Evolutionary conservation across 768 basidiomycete species (phyloP).

Genomic region (Chalciporus piperatus): DNA sequence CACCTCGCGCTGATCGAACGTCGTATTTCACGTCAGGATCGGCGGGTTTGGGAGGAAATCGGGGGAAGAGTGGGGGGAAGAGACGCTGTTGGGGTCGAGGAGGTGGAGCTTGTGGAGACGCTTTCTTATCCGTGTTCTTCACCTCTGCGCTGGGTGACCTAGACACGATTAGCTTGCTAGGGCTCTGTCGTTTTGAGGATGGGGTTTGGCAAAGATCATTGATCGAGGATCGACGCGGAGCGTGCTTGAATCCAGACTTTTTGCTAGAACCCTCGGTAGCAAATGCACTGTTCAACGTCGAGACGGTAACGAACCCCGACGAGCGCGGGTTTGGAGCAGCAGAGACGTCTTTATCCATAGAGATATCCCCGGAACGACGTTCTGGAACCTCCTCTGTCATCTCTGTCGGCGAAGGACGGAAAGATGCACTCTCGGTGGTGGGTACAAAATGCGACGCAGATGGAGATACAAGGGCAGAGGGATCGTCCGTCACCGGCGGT

Average conservation of each 20-base stretch:
- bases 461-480: constrained; percentile 34
- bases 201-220: constrained; percentile 16
- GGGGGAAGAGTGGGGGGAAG: constrained; percentile 30
- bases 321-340: constrained; percentile 67
- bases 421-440: constrained; percentile 23
- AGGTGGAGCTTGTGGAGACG: not conserved
- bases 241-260: constrained; percentile 9
- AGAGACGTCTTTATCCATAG: constrained; percentile 22
- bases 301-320: constrained; percentile 71
- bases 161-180: not conserved
- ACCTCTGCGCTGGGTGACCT: constrained; percentile 16
- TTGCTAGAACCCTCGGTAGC: constrained; percentile 1
- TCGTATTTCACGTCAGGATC: constrained; percentile 67
- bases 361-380: constrained; percentile 3
- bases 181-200: not conserved
- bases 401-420: constrained; percentile 10
- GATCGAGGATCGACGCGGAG: constrained; percentile 19
- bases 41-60: constrained; percentile 31
- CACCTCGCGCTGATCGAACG: constrained; percentile 73
- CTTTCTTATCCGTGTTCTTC: constrained; percentile 1
- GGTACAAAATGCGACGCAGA: constrained; percentile 27
- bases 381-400: constrained; percentile 7
- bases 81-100: constrained; percentile 1
- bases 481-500: constrained; percentile 44
- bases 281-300: constrained; percentile 41